Percentiles rank a stretch among this genome's conserved stretches.
Evolutionary conservation across 768 basidiomycete species (phyloP).

Genomic region (Pholiota conissans): DNA sequence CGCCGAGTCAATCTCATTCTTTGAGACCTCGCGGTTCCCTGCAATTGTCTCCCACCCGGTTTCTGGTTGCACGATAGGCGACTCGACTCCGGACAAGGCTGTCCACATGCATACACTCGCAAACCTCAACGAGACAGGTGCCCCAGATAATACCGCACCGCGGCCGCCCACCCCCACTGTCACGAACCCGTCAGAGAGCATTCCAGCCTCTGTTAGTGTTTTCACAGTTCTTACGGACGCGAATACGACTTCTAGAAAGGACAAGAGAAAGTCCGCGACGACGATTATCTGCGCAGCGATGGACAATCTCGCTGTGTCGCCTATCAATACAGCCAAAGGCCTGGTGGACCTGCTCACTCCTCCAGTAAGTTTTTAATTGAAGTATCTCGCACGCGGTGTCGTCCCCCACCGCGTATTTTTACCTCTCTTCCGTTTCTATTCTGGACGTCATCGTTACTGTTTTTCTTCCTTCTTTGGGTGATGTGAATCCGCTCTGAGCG

Average conservation of each 20-base stretch:
- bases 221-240: neutral
- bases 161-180: neutral
- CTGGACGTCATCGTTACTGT: neutral
- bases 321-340: neutral
- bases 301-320: neutral
- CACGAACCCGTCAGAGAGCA: neutral
- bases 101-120: neutral
- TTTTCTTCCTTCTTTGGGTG: neutral
- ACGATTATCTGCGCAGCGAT: no score
- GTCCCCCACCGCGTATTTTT: neutral
- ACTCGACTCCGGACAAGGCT: neutral
- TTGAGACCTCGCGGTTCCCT: neutral
- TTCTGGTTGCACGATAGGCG: neutral
- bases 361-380: conserved; percentile 4
- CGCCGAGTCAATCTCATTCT: neutral
- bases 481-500: neutral
- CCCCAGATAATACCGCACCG: neutral
- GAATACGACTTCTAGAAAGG: neutral
- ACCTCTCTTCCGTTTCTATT: neutral
- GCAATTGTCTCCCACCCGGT: neutral
- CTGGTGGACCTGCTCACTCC: neutral
- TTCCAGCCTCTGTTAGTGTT: neutral
- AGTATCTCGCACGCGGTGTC: neutral
- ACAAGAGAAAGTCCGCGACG: neutral
- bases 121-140: neutral